Conservation (phyloP, 78 protist species). For the Dictyostelium firmibasis region DNA sequence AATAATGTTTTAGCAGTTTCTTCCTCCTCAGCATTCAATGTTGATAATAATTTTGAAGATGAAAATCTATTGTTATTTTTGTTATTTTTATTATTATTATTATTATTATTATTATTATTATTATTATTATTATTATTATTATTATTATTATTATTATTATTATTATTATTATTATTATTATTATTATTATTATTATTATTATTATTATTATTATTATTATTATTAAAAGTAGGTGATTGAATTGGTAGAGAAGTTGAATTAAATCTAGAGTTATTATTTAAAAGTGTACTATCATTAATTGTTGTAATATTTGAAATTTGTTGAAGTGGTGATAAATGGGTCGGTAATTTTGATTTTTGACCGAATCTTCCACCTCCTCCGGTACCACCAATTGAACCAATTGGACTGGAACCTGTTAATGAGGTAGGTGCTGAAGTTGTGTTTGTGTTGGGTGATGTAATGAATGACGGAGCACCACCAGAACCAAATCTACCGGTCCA, state of each 20-base stretch:
- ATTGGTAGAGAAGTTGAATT: not conserved
- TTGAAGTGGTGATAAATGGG: conserved; percentile 4
- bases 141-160: not conserved
- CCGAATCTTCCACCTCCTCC: conserved; percentile 31
- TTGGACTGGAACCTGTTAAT: not conserved
- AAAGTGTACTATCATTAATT: not conserved
- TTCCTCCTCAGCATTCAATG: conserved; percentile 19
- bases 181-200: not conserved
- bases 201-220: not conserved
- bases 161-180: not conserved
- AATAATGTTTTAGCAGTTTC: conserved; percentile 39
- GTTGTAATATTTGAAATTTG: not conserved
- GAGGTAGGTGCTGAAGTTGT: not conserved
- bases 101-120: not conserved
- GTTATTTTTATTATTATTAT: conserved; percentile 4
- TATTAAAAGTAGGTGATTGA: not conserved
- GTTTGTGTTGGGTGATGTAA: not conserved
- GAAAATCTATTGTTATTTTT: not conserved
- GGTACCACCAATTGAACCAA: not conserved
- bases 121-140: too few species aligned
- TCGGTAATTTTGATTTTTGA: conserved; percentile 19
- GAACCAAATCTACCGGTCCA: conserved; percentile 79
- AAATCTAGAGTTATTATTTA: not conserved
- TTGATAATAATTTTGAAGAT: conserved; percentile 34
- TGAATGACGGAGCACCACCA: conserved; percentile 35